A percentile compares a stretch with the other conserved stretches of the same genome.
phyloP scores from a whole-genome alignment of 2,329 filamentous ascomycete genomes.

The Botryosphaeria dothidea region DNA sequence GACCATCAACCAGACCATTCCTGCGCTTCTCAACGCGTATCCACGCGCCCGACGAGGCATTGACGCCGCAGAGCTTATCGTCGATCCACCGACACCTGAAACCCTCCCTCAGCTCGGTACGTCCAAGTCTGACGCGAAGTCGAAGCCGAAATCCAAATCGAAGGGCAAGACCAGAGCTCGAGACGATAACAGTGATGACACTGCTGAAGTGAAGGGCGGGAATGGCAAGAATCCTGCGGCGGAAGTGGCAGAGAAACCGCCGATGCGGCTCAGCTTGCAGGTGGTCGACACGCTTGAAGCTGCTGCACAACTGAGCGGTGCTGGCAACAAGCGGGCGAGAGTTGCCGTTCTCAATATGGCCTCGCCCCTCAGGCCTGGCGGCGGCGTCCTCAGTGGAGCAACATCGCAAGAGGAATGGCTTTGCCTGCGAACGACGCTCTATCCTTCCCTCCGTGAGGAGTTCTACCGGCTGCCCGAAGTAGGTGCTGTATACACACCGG shows the following conservation, averaged over 20 bases:
- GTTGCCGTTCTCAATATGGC: conserved; percentile 65
- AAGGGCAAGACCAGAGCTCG: conserved; percentile 14
- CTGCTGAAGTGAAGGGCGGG: neutral
- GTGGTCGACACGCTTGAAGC: conserved; percentile 57
- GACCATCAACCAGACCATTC: conserved; percentile 62
- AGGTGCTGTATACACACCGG: conserved; percentile 57
- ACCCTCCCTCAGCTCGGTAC: neutral
- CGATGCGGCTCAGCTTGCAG: conserved; percentile 48
- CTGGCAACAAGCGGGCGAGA: conserved; percentile 29
- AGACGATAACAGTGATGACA: conserved; percentile 18
- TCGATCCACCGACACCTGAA: conserved; percentile 33
- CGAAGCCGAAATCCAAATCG: conserved; percentile 25
- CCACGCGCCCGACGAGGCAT: conserved; percentile 58
- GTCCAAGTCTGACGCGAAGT: neutral
- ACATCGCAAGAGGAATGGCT: conserved; percentile 63
- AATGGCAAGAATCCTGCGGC: neutral
- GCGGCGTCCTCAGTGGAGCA: conserved; percentile 61
- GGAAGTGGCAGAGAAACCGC: neutral
- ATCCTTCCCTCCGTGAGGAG: conserved; percentile 58
- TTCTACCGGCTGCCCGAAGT: conserved; percentile 63
- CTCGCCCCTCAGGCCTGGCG: conserved; percentile 61
- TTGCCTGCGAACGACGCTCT: conserved; percentile 61
- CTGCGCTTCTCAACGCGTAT: conserved; percentile 55
- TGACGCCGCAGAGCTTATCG: conserved; percentile 53
- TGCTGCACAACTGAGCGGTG: conserved; percentile 41